Percentiles rank a stretch among this genome's conserved stretches.
phyloP scores from a whole-genome alignment of 306 rosid species.

The Fragaria vesca region DNA sequence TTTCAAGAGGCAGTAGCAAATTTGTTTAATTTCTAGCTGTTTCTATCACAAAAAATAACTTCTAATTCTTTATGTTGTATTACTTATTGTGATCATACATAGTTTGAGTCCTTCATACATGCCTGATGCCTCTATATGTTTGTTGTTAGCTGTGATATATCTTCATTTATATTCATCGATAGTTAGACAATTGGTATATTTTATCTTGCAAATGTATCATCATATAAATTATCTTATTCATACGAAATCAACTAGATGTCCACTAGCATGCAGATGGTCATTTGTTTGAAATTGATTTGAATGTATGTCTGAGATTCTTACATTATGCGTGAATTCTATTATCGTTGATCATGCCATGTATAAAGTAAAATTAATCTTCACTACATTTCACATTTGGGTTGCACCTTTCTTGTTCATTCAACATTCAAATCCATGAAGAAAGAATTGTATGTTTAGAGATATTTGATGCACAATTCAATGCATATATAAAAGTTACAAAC shows the following conservation, averaged over 20 bases:
- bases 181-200: not conserved
- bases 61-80: not conserved
- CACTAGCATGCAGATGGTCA: not conserved
- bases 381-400: not conserved
- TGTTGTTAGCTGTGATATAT: not conserved
- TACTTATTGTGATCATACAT: not conserved
- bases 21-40: not conserved
- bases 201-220: not conserved
- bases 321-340: not conserved
- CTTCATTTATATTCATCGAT: not conserved
- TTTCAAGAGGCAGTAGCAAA: not conserved
- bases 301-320: not conserved
- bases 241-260: not conserved
- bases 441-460: not conserved
- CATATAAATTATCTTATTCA: not conserved
- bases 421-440: not conserved
- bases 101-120: not conserved
- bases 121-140: not conserved
- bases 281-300: not conserved
- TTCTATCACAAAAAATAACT: not conserved
- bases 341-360: not conserved
- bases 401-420: not conserved
- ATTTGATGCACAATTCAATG: not conserved
- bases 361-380: no score
- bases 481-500: not conserved